These are phyloP conservation scores for Syzygium aqueum DNA, from an alignment of 345 rosid species.

Conservation along the genomic window DNA sequence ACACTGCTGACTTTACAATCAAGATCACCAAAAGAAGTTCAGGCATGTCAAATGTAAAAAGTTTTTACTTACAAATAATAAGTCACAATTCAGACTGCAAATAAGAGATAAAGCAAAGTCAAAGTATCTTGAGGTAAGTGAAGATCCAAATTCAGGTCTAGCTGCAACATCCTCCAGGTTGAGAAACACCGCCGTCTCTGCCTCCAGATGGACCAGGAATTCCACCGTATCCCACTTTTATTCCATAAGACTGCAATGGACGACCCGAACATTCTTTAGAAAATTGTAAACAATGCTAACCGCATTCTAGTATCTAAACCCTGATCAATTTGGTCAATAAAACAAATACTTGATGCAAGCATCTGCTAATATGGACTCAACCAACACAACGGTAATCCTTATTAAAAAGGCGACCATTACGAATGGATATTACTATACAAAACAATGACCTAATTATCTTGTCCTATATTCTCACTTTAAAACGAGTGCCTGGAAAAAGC, in stretches of 20 bases:
- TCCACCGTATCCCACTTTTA: slow-evolving; percentile 95
- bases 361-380: neutral
- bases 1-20: neutral
- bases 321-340: neutral
- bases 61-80: neutral
- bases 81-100: neutral
- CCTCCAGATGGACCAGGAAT: slow-evolving; percentile 93
- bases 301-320: neutral
- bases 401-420: neutral
- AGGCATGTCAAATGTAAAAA: neutral
- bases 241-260: slow-evolving; percentile 71
- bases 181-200: slow-evolving; percentile 74
- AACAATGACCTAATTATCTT: neutral
- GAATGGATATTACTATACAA: neutral
- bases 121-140: neutral
- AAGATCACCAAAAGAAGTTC: neutral
- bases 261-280: neutral
- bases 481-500: neutral
- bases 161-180: slow-evolving; percentile 85
- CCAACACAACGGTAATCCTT: neutral
- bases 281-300: slow-evolving; percentile 5
- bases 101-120: neutral
- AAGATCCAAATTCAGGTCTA: slow-evolving; percentile 16
- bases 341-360: neutral
- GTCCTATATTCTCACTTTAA: neutral